Percentiles rank a stretch among this genome's conserved stretches.
phyloP scores from a whole-genome alignment of 495 filamentous ascomycete genomes.

The Penicillium angulare region DNA sequence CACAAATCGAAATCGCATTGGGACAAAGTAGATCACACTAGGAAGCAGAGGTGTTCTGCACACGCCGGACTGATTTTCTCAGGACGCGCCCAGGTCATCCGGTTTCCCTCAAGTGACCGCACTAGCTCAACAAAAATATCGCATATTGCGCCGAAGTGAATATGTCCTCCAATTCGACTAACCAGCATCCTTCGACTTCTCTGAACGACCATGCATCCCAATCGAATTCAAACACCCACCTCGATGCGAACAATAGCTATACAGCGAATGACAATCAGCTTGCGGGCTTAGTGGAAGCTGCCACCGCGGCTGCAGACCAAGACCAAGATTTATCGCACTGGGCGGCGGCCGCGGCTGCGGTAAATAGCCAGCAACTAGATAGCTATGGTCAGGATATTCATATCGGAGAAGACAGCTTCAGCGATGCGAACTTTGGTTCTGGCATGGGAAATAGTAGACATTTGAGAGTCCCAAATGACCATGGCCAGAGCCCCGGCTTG shows the following conservation, averaged over 20 bases:
- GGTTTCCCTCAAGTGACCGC: neutral
- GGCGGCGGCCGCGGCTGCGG: slow-evolving; percentile 40
- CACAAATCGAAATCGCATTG: too few species aligned
- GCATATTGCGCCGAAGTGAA: slow-evolving; percentile 5
- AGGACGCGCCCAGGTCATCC: neutral
- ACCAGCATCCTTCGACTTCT: slow-evolving; percentile 26
- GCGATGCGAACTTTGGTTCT: slow-evolving; percentile 34
- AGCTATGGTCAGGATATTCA: slow-evolving; percentile 41
- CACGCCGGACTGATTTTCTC: too few species aligned
- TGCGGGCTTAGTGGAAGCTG: slow-evolving; percentile 53
- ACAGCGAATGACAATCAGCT: slow-evolving; percentile 48
- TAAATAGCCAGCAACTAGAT: slow-evolving; percentile 39
- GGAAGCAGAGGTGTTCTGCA: too few species aligned
- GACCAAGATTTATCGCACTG: slow-evolving; percentile 48
- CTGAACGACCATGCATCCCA: slow-evolving; percentile 5
- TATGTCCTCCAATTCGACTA: neutral
- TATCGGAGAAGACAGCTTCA: slow-evolving; percentile 43
- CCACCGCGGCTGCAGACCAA: slow-evolving; percentile 52
- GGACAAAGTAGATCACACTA: too few species aligned
- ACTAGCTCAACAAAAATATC: slow-evolving; percentile 2
- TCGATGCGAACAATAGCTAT: slow-evolving; percentile 40
- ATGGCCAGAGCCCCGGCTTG: slow-evolving; percentile 77
- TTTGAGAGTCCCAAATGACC: slow-evolving; percentile 51
- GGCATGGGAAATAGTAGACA: slow-evolving; percentile 29
- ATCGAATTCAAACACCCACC: slow-evolving; percentile 21